A percentile compares a stretch with the other conserved stretches of the same genome.
Evolutionary conservation across 257 asterid genomes (phyloP).

Genomic region (Mentha longifolia): DNA sequence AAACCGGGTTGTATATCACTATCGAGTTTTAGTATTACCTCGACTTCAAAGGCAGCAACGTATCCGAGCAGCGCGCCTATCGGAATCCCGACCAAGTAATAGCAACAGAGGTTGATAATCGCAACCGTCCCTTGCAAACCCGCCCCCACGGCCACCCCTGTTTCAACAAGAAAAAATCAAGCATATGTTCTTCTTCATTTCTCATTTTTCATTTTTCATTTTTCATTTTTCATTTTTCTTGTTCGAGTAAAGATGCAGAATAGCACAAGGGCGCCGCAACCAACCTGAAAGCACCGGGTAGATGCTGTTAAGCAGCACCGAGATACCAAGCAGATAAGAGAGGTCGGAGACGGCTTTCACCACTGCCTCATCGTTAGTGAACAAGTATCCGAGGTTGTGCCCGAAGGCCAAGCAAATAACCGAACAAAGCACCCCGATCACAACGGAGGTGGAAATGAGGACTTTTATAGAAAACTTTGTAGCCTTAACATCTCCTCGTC

Average conservation of each 20-base stretch:
- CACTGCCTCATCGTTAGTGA: conserved; percentile 49
- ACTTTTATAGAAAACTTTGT: conserved; percentile 53
- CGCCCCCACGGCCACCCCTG: conserved; percentile 92
- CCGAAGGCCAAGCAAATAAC: conserved; percentile 48
- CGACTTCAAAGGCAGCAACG: conserved; percentile 57
- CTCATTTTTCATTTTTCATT: no score
- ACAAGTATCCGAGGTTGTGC: conserved; percentile 54
- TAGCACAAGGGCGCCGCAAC: background rate
- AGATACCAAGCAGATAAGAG: conserved; percentile 48
- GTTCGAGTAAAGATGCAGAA: background rate
- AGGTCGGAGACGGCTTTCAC: conserved; percentile 50
- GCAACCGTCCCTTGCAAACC: conserved; percentile 79
- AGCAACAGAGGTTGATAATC: conserved; percentile 69
- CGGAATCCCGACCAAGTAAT: conserved; percentile 67
- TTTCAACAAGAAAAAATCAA: conserved; percentile 9
- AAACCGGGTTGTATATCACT: background rate
- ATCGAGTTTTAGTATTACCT: conserved; percentile 42
- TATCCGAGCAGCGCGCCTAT: conserved; percentile 73
- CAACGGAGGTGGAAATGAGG: conserved; percentile 43
- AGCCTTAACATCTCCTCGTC: conserved; percentile 70
- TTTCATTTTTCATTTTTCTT: no score
- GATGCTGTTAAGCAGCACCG: conserved; percentile 63
- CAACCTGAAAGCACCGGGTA: conserved; percentile 71
- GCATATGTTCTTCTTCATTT: background rate
- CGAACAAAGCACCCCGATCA: conserved; percentile 55